Base-by-base conservation (phyloP, 169 alveolate genomes). In the Plasmodium gallinaceum region DNA sequence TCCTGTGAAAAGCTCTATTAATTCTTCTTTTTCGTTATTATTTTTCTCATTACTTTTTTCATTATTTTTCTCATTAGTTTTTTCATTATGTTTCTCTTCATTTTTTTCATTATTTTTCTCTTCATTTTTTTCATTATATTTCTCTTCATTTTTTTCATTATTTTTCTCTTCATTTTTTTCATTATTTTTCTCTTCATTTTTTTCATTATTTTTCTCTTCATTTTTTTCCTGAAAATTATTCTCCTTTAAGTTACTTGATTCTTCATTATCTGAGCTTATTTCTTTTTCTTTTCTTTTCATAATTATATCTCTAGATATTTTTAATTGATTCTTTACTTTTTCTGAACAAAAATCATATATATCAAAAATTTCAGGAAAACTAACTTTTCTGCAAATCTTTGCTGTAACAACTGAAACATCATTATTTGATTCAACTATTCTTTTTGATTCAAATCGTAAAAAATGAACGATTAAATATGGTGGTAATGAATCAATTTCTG, bases 391-490 rank as follows among this genome's bases (percentile, higher is more conserved):
- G 88, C 99, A 96, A 43, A 98, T 97, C 88, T 98, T 98, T 51
- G 99, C 98, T 52, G 97, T 98, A 18, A 97, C 98, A 1, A 99
- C 99, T 52, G 96, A 96, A 0, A 99, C 96, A 32, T 98, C 51
- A 95, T 94, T 83, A 93, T 88, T 64, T 88, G 94, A 51, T 93
- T 93, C 69, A 93, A 61, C 68, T 14, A 80, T 97, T 73, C 93
- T 94, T 93, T 98, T 98, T 98, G 99, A 98, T 94, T 95, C 99
- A 91, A 98, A 98, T 64, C 99, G 97, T 93, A 98, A 98, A 68
- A 98, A 95, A 83, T 98, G 99, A 9, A 97, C 98, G 14, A 94
- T 92, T 42, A 97, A 93, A 92, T 97, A 98, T 64, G 96, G 95
- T 0, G 99, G 99, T 54, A 97, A 96, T 45, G 97, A 92, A 64